Conservation (phyloP, 148 eudicot species). For the Rhododendron simsii region DNA sequence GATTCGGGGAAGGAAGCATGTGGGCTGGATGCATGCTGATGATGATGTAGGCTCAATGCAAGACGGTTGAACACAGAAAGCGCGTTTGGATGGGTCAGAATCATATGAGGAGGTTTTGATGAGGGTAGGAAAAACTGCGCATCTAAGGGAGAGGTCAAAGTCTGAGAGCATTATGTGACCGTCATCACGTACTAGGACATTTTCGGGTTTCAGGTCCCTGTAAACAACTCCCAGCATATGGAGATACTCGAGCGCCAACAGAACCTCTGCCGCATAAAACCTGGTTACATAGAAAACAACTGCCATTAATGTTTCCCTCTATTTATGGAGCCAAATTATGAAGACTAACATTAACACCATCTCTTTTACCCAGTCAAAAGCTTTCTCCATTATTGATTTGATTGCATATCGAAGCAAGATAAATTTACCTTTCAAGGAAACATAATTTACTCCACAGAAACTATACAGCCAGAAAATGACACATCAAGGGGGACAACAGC, state of each 20-base stretch:
- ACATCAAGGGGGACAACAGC: not conserved
- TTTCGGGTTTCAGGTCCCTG: slow-evolving; percentile 47
- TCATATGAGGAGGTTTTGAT: slow-evolving; percentile 26
- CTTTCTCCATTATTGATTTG: not conserved
- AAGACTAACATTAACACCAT: not conserved
- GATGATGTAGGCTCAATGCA: slow-evolving; percentile 36
- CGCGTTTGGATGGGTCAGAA: slow-evolving; percentile 5
- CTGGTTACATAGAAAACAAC: slow-evolving; percentile 5
- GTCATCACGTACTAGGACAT: slow-evolving; percentile 42
- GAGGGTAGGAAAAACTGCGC: slow-evolving; percentile 36
- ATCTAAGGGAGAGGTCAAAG: slow-evolving; percentile 42
- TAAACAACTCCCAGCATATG: slow-evolving; percentile 51
- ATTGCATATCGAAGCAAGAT: not conserved
- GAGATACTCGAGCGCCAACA: slow-evolving; percentile 41
- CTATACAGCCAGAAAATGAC: not conserved
- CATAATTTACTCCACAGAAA: not conserved
- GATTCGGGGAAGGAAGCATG: slow-evolving; percentile 39
- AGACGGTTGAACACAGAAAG: slow-evolving; percentile 27
- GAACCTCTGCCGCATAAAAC: slow-evolving; percentile 33
- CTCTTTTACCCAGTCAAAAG: not conserved
- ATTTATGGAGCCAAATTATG: not conserved
- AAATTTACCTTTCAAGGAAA: not conserved
- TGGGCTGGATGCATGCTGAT: slow-evolving; percentile 36
- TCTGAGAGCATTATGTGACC: slow-evolving; percentile 51
- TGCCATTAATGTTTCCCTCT: not conserved